Percentiles rank a stretch among this genome's conserved stretches.
Evolutionary conservation across 2,329 filamentous ascomycete species (phyloP).

Genomic region (Volutella citrinella): DNA sequence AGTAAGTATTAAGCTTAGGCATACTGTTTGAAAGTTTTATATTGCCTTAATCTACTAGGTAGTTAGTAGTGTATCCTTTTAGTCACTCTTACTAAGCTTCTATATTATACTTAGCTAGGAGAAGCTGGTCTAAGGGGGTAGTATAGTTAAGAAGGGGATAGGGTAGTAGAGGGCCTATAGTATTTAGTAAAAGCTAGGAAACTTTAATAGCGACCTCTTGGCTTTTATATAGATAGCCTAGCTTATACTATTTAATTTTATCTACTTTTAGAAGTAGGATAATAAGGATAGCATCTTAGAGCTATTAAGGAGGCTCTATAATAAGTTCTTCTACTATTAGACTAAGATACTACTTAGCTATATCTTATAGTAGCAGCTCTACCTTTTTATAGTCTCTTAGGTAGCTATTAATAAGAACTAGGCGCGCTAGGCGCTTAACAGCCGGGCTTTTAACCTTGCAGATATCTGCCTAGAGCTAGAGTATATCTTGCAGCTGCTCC

Average conservation of each 20-base stretch:
- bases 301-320: conserved; percentile 1
- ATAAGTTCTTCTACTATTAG: conserved; percentile 1
- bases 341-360: conserved; percentile 1
- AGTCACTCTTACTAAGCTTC: conserved; percentile 3
- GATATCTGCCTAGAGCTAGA: neutral
- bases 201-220: conserved; percentile 7
- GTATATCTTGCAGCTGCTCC: neutral
- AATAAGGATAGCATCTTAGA: conserved; percentile 3
- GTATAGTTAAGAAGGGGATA: neutral
- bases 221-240: conserved; percentile 3
- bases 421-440: conserved; percentile 1
- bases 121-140: conserved; percentile 1
- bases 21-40: no score
- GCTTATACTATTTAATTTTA: conserved; percentile 7
- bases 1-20: conserved; percentile 3
- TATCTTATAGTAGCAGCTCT: conserved; percentile 1
- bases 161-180: no score
- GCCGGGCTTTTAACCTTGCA: neutral
- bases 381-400: no score
- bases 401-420: conserved; percentile 2
- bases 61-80: conserved; percentile 2
- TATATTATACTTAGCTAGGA: no score
- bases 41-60: conserved; percentile 4
- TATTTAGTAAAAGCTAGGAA: conserved; percentile 5
- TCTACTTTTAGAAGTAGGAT: conserved; percentile 6